These are phyloP conservation scores for Elsinoe australis DNA, from an alignment of 2,329 filamentous ascomycete genomes.

Conservation along the genomic window DNA sequence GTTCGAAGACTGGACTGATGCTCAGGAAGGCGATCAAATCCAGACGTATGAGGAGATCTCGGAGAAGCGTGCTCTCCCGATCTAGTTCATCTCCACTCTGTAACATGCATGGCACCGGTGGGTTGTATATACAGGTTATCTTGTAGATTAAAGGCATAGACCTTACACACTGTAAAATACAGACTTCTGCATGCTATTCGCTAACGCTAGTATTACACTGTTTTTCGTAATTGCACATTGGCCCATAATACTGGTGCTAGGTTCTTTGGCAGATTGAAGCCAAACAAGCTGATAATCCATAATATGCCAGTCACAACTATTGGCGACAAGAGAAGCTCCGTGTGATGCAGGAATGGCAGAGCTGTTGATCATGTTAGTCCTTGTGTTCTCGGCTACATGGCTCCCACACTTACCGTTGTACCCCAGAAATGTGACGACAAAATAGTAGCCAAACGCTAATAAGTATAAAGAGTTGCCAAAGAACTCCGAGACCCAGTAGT, in stretches of 20 bases:
- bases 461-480: conserved; percentile 60
- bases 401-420: conserved; percentile 47
- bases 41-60: conserved; percentile 76
- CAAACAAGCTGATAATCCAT: conserved; percentile 49
- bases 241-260: conserved; percentile 46
- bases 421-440: conserved; percentile 60
- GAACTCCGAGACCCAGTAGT: conserved; percentile 51
- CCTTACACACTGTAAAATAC: conserved; percentile 8
- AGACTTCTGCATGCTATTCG: not conserved
- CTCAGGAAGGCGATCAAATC: conserved; percentile 73
- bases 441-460: conserved; percentile 58
- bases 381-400: not conserved
- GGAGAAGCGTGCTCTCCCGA: conserved; percentile 56
- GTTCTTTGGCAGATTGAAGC: conserved; percentile 45
- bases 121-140: conserved; percentile 5
- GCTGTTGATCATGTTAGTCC: conserved; percentile 33
- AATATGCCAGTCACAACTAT: conserved; percentile 53
- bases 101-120: not conserved
- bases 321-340: conserved; percentile 56
- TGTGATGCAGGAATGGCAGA: conserved; percentile 59
- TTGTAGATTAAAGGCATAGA: conserved; percentile 1
- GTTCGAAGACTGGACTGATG: conserved; percentile 71
- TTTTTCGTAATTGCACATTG: conserved; percentile 35
- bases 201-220: conserved; percentile 19
- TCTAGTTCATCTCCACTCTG: conserved; percentile 6